Base-by-base conservation (phyloP, 495 filamentous ascomycete species). In the Penicillium steckii region DNA sequence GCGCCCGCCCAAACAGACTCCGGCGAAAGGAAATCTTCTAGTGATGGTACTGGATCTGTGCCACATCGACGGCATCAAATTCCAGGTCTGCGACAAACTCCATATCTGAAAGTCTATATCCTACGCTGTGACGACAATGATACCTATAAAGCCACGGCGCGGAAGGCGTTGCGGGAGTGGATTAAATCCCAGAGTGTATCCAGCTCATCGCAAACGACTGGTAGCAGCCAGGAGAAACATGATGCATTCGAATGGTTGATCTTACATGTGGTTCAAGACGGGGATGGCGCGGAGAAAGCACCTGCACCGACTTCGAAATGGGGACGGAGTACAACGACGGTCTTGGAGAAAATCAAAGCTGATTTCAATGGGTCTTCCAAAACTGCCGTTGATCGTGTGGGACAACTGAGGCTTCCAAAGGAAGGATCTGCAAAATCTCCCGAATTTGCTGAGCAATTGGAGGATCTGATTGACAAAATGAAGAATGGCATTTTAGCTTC, bases 201-300 rank as follows among this genome's bases (percentile, higher is more conserved):
- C 30, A 72, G 62, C 35, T 63, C 64, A 15, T 60, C 75, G 2
- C 63, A 66, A 22, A 19, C 57, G 4, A 46, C 57, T 10, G 64
- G 74, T 7, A 71, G 67, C 13, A 76, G 80, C 26, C 85, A 85
- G 58, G 83, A 96, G 76, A 80, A 87, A 29, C 94, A 98, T 66
- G 95, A 97, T 74, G 95, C 95, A 3, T 96, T 88, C 62, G 95
- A 98, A 64, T 98, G 93, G 93, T 77, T 98, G 15, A 91, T 98
- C 48, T 59, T 98, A 9, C 94, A 97, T 65, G 85, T 98, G 46
- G 84, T 95, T 13, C 80, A 94, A 41, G 71, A 77, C 18, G 68
- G 70, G 10, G 70, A 73, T 15, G 67, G 57, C 13, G 84, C 88
- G 13, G 89, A 91, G 56, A 93, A 90, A 13, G 74, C 60, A 8